Conservation (phyloP, 164 flowering plant genomes). For the Macadamia integrifolia region DNA sequence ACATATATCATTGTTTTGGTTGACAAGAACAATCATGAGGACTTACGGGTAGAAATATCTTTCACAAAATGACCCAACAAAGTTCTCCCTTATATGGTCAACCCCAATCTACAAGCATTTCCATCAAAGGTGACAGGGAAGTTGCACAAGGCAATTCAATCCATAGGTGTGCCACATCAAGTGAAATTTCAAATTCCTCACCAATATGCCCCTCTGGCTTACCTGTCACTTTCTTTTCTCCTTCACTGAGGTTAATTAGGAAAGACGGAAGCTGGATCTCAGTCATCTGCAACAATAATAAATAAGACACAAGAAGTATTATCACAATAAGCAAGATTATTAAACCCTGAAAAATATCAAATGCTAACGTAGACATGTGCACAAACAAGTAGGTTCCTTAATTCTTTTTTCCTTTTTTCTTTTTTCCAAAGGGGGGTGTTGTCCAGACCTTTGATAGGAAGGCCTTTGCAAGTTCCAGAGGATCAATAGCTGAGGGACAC, state of each 20-base stretch:
- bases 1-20: too few species aligned
- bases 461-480: constrained; percentile 44
- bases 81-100: too few species aligned
- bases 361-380: neutral
- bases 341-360: neutral
- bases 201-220: constrained; percentile 9
- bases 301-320: constrained; percentile 1
- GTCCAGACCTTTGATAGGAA: constrained; percentile 31
- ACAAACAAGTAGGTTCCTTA: too few species aligned
- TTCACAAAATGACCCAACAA: too few species aligned
- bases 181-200: neutral
- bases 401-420: too few species aligned
- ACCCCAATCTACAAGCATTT: too few species aligned
- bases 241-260: constrained; percentile 34
- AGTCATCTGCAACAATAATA: constrained; percentile 34
- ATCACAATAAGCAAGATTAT: neutral
- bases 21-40: too few species aligned
- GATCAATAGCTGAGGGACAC: constrained; percentile 32
- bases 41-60: too few species aligned
- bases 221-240: constrained; percentile 37
- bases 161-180: too few species aligned
- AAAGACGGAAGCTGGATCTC: constrained; percentile 33
- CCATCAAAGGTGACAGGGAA: too few species aligned
- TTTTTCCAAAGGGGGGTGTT: too few species aligned
- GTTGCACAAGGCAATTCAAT: too few species aligned